Conservation (phyloP, 345 rosid species). For the Populus euphratica region DNA sequence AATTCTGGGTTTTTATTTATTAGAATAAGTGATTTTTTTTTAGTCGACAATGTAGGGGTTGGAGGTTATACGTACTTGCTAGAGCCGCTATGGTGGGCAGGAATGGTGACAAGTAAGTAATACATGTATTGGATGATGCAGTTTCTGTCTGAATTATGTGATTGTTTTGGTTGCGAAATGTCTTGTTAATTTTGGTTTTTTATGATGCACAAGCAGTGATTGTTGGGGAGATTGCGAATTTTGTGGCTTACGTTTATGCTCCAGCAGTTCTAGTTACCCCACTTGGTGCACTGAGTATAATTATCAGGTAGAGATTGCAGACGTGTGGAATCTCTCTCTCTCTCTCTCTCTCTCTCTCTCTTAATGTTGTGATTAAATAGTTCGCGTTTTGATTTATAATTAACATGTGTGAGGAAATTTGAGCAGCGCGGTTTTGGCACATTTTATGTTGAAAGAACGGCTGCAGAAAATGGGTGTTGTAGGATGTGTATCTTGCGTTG, state of each 20-base stretch:
- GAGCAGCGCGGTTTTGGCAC: slow-evolving; percentile 79
- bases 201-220: slow-evolving; percentile 49
- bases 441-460: slow-evolving; percentile 72
- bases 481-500: slow-evolving; percentile 84
- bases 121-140: neutral
- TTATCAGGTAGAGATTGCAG: slow-evolving; percentile 52
- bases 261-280: slow-evolving; percentile 94
- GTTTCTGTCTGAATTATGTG: neutral
- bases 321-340: neutral
- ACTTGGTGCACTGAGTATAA: slow-evolving; percentile 84
- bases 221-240: slow-evolving; percentile 84
- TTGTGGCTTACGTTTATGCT: slow-evolving; percentile 88
- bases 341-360: neutral
- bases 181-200: neutral
- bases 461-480: slow-evolving; percentile 71
- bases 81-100: slow-evolving; percentile 98
- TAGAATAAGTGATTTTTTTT: slow-evolving; percentile 6
- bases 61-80: slow-evolving; percentile 88
- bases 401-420: slow-evolving; percentile 18
- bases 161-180: neutral
- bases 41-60: slow-evolving; percentile 45
- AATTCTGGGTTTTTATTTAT: neutral
- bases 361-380: neutral
- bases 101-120: slow-evolving; percentile 77
- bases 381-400: neutral